A percentile compares a stretch with the other conserved stretches of the same genome.
phyloP scores from a whole-genome alignment of 2,329 filamentous ascomycete species.

The Colletotrichum sp. region DNA sequence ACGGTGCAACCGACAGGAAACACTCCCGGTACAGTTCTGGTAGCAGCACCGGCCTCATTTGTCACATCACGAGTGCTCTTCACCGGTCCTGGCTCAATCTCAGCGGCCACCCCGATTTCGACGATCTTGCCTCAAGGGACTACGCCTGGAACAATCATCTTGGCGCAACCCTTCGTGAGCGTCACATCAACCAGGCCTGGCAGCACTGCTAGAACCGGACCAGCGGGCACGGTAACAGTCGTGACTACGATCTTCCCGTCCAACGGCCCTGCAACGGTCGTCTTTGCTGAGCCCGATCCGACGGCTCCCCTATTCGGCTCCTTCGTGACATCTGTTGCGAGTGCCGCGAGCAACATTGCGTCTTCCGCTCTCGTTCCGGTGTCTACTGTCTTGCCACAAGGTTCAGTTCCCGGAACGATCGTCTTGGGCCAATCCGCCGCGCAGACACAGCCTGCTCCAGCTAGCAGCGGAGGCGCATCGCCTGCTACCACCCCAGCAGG shows the following conservation, averaged over 20 bases:
- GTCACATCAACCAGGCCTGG: background rate
- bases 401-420: background rate
- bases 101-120: background rate
- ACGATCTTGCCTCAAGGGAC: constrained; percentile 12
- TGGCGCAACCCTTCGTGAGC: background rate
- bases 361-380: background rate
- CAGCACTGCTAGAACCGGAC: background rate
- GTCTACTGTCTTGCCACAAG: background rate
- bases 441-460: background rate
- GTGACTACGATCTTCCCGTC: background rate
- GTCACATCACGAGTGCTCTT: background rate
- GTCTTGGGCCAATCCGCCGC: background rate
- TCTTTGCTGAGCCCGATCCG: background rate
- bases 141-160: constrained; percentile 3
- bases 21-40: constrained; percentile 4
- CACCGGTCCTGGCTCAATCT: background rate
- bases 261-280: background rate
- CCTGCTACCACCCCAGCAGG: background rate
- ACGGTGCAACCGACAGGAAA: background rate
- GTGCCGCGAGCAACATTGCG: background rate
- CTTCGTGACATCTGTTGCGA: background rate
- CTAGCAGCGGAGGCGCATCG: background rate
- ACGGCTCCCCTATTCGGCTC: background rate
- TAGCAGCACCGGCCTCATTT: background rate
- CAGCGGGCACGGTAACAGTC: background rate